Percentiles rank a stretch among this genome's conserved stretches.
Evolutionary conservation across 306 rosid genomes (phyloP).

Genomic region (Casuarina equisetifolia): DNA sequence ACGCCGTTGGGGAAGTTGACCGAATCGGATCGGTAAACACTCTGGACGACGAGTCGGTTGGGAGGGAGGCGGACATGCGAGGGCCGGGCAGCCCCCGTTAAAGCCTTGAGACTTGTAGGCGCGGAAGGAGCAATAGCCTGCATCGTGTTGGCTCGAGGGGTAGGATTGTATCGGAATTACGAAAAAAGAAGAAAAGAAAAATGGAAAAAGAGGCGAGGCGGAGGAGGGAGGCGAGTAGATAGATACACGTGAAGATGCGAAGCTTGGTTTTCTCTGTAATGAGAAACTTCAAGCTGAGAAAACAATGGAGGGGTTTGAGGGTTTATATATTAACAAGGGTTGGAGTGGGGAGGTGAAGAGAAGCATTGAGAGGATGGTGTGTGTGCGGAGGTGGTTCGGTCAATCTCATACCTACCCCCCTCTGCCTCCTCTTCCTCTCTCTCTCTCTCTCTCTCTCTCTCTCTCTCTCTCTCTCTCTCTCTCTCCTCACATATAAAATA

Average conservation of each 20-base stretch:
- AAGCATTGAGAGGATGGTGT: constrained; percentile 24
- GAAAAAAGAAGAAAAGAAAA: neutral
- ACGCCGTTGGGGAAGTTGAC: constrained; percentile 41
- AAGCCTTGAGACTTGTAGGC: constrained; percentile 31
- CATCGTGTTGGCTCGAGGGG: constrained; percentile 30
- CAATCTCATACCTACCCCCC: constrained; percentile 77
- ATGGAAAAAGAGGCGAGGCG: neutral
- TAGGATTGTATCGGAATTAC: neutral
- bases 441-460: constrained; percentile 8
- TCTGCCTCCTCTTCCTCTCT: constrained; percentile 4
- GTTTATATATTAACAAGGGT: constrained; percentile 35
- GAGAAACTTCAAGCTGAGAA: constrained; percentile 85
- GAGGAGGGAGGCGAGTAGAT: neutral
- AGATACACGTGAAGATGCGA: neutral
- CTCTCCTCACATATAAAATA: too few species aligned
- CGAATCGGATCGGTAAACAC: constrained; percentile 51
- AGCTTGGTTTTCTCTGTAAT: constrained; percentile 67
- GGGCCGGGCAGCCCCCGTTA: constrained; percentile 7
- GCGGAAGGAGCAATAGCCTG: constrained; percentile 53
- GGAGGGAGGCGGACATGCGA: constrained; percentile 19
- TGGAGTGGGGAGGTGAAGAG: neutral
- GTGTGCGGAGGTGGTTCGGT: constrained; percentile 52
- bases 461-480: constrained; percentile 7
- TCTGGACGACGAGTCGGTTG: constrained; percentile 37
- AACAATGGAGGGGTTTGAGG: constrained; percentile 11